Base-by-base conservation (phyloP, 106 monocot genomes). In the Dioscorea dumetorum region DNA sequence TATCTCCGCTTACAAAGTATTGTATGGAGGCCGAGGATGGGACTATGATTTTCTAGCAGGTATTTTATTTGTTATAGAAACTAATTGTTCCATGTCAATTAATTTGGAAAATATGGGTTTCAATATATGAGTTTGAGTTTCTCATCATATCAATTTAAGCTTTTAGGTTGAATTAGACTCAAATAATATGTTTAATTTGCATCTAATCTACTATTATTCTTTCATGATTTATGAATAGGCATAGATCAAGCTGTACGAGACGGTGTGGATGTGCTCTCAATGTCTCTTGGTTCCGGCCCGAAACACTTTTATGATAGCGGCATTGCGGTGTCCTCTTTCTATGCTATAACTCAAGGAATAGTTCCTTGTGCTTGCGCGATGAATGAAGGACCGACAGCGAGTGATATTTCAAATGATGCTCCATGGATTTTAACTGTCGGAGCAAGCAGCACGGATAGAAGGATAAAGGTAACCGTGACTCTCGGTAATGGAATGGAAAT, bases 381-480 rank as follows among this genome's bases (percentile, higher is more conserved):
- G 31, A 62, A 62, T 31, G 15, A 15, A 0, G 61, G 61, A 16
- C 61, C 61, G 2, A 41, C 28, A 1, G 15, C 61, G 15, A 62
- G 24, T 31, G 32, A 17, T 2, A 15, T 76, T 9, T n/a, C 56
- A 12, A 76, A 69, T 24, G 57, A 54, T 12, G 62, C 54, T 10
- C 69, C 76, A 13, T 76, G 76, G 76, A 4, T 57, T 4, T 33
- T 69, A 12, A 76, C 76, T 0, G 76, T 76, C 0, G 69, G 54
- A 0, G 63, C 76, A 23, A 70, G 76, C 63, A 69, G 69, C 21
- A 63, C 48, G 7, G 76, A 76, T 33, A 19, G 69, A 63, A 57
- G 16, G 3, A 34, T 70, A n/a, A 41, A 35, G 57, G 33, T 56
- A 15, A 70, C 63, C 0, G 76, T 76, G 62, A 70, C 0, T 48